A percentile compares a stretch with the other conserved stretches of the same genome.
Conservation (phyloP, 352 stramenopile species). For the Pythium scleroteichum region DNA sequence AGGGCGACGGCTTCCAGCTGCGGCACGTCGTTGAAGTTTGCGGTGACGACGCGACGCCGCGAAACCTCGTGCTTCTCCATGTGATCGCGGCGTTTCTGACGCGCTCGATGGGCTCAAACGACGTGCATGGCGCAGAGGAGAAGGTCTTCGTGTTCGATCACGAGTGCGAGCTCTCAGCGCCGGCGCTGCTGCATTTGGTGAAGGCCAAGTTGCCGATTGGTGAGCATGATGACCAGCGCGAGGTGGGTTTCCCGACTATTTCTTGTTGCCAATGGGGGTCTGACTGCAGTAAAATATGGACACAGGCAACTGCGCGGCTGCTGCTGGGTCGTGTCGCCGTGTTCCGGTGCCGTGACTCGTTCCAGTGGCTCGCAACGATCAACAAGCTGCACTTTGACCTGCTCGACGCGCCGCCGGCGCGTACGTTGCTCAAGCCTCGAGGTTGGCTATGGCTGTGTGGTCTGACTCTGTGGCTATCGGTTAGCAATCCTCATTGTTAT, state of each 20-base stretch:
- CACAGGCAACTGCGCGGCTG: conserved; percentile 10
- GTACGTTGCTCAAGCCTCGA: conserved; percentile 35
- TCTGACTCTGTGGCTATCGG: not conserved
- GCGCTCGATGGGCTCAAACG: conserved; percentile 14
- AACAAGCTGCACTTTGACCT: conserved; percentile 74
- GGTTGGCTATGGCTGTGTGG: too few species aligned
- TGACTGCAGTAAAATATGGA: too few species aligned
- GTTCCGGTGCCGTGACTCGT: conserved; percentile 62
- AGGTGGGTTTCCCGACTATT: too few species aligned
- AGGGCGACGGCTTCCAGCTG: conserved; percentile 44
- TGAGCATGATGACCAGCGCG: too few species aligned
- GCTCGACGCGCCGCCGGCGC: conserved; percentile 41
- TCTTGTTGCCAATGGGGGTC: too few species aligned
- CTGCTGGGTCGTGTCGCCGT: conserved; percentile 38
- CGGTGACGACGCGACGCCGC: conserved; percentile 41
- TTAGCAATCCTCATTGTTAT: conserved; percentile 59
- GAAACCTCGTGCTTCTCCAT: conserved; percentile 52
- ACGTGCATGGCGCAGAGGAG: not conserved
- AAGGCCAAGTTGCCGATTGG: not conserved
- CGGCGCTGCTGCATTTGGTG: conserved; percentile 32
- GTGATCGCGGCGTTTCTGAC: conserved; percentile 59
- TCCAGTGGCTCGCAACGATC: conserved; percentile 73
- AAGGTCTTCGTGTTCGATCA: conserved; percentile 71
- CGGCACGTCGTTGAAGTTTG: conserved; percentile 66
- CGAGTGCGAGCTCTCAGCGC: conserved; percentile 43